Base-by-base conservation (phyloP, 78 protist genomes). In the Corallochytrium limacisporum region DNA sequence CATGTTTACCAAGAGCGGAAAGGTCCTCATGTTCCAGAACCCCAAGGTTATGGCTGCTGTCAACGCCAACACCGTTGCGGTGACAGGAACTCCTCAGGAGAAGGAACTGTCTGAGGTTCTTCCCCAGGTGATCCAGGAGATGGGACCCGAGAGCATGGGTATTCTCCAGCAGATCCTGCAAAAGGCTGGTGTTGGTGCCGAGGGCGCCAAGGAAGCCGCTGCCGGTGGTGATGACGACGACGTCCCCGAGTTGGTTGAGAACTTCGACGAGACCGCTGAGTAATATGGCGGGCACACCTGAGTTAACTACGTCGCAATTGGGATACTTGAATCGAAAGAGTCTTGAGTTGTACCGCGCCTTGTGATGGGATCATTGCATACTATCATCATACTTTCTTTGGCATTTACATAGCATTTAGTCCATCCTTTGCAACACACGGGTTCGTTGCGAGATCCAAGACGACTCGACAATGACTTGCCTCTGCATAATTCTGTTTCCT, bases 11-110 rank as follows among this genome's bases (percentile, higher is more conserved):
- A 35, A 59, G 50, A 78, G 72, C 42, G 73, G 69, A 46, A 57
- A 29, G 61, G 67, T 78, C 75, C 63, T 78, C 75, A 74, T 65
- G 68, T 66, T 78, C 50, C 44, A 7, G 28, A 43, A 72, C 50
- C 84, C 84, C 70, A 42, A 54, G 43, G 75, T 78, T 39, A 35
- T 39, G 22, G 71, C 84, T 49, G 38, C 68, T 10, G 1, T 61
- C 54, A 69, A 65, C 31, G 29, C 46, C 36, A 67, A 60, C 38
- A 78, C 84, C 12, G 71, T 70, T 43, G 72, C 62, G n/a, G 65
- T 78, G 72, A 48, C 72, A 53, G 84, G 84, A 61, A 43, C n/a
- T 28, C 43, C 66, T 38, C 53, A 69, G 53, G 26, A 13, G 59
- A 78, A 78, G 76, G 32, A 3, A 5, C 22, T 49, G 22, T 24